Base-by-base conservation (phyloP, 2,329 filamentous ascomycete genomes). In the Monilinia laxa region DNA sequence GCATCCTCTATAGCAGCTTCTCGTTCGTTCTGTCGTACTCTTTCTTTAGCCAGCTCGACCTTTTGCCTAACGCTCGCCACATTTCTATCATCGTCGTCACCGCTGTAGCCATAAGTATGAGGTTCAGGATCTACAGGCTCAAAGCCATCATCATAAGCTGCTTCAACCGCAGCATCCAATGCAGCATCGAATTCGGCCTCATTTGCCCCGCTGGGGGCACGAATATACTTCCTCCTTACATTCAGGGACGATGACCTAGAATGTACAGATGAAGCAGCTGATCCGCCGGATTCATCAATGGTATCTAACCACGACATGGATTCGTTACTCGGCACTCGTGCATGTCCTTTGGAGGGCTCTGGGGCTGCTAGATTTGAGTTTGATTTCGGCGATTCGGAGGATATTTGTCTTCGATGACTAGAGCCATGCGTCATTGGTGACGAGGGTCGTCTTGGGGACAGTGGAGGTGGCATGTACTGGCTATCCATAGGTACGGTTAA, bases 171-270 rank as follows among this genome's bases (percentile, higher is more conserved):
- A 31, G 93, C 94, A 79, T 98, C 94, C 54, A 98, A 83, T 4
- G 95, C 95, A 11, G 92, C 93, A 78, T 97, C 93, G 71, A 98
- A 97, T 75, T 97, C 93, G 9, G 91, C 90, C 76, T 96, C 92
- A 0, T 92, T 95, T 40, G 85, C 87, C 55, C 87, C 88, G 70
- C 90, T 94, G 3, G 83, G 76, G 47, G 82, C 83, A 59, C 90
- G 86, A 64, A 92, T 85, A 70, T 90, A 89, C 74, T 89, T 91
- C 70, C 90, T 84, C 69, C 86, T 84, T 58, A 90, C 79, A 54
- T 87, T 84, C 67, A 89, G 79, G 1, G 90, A 91, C 0, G 91
- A 93, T 4, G 89, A 87, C 59, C 91, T 84, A 0, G 93, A 96
- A 76, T 93, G 91, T 1, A 92, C 83, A 0, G 93, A 97, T 1